A percentile compares a stretch with the other conserved stretches of the same genome.
Conservation (phyloP, 371 early-diverging fungal species). For the Batkoa obscura region DNA sequence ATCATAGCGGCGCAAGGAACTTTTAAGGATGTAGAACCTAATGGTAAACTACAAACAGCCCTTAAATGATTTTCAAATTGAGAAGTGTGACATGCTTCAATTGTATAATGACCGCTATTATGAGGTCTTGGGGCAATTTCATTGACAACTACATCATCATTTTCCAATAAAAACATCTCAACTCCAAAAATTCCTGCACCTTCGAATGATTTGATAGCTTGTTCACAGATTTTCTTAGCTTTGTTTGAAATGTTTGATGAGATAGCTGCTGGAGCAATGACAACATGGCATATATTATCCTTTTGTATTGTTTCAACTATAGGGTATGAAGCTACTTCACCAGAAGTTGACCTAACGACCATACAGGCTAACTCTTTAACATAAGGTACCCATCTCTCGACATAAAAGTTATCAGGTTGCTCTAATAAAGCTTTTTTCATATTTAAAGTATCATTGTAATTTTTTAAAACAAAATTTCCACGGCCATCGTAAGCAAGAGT, state of each 20-base stretch:
- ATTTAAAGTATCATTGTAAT: constrained; percentile 27
- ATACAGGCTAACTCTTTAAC: constrained; percentile 86
- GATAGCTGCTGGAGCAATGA: constrained; percentile 87
- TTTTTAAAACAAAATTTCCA: constrained; percentile 63
- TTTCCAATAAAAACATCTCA: constrained; percentile 80
- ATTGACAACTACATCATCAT: constrained; percentile 69
- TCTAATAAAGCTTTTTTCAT: constrained; percentile 23
- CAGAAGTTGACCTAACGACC: constrained; percentile 71
- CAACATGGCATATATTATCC: constrained; percentile 85
- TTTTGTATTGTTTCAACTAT: constrained; percentile 89
- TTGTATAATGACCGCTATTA: constrained; percentile 96
- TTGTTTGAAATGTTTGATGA: constrained; percentile 23
- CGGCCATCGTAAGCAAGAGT: constrained; percentile 90
- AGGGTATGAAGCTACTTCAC: constrained; percentile 67
- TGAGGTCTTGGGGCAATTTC: constrained; percentile 97
- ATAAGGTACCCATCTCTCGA: constrained; percentile 86
- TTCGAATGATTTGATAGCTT: constrained; percentile 55
- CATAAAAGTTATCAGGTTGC: constrained; percentile 44
- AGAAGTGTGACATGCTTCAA: constrained; percentile 89
- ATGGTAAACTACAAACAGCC: constrained; percentile 75
- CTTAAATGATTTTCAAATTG: constrained; percentile 95
- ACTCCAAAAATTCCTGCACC: constrained; percentile 91
- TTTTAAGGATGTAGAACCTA: constrained; percentile 78
- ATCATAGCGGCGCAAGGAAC: constrained; percentile 84
- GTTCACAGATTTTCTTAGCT: constrained; percentile 62